Evolutionary conservation across 306 rosid genomes (phyloP), one percentile per base, ranked within the genome.

Genomic region (Sesbania bispinosa): DNA sequence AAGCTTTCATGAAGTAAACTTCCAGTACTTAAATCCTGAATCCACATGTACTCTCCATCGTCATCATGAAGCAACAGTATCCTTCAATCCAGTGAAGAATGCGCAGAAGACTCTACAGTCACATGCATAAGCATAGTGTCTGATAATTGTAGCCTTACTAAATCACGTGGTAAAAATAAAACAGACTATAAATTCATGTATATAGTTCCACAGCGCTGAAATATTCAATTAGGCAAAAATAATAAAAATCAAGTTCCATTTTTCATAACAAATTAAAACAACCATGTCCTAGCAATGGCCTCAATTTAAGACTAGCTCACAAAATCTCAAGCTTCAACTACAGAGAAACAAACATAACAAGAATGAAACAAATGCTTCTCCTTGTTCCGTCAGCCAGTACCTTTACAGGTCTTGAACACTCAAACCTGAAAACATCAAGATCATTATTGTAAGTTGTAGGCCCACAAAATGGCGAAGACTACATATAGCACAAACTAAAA

Each of bases 351-450:
- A 54, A 69, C 48, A 69, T 59, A 13, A n/a, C 4, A 19, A 35
- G 46, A 78, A 26, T 6, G 24, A 75, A 69, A 13, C 8, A 80
- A 69, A 45, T 1, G 7, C 58, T 27, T 74, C 50, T 55, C 52
- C 57, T 54, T 47, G 45, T 1, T 5, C 33, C 13, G 62, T 38
- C 71, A 14, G 7, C 10, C 70, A 16, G 18, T 24, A 23, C 45
- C 74, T 87, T 75, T 83, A 89, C 62, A 84, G 90, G 71, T 92
- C 97, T 78, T 87, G 97, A 36, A 92, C 97, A 60, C 83, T 86
- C 94, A 92, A 83, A 80, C 96, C 96, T 92, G 77, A 82, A 76
- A 59, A 61, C 10, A 33, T 42, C 16, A 26, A 42, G 42, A 33
- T 8, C 16, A 64, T 64, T 33, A 7, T n/a, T n/a, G n/a, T 18